phyloP scores from a whole-genome alignment of 1,284 basidiomycete species.

The Coriolopsis trogii region DNA sequence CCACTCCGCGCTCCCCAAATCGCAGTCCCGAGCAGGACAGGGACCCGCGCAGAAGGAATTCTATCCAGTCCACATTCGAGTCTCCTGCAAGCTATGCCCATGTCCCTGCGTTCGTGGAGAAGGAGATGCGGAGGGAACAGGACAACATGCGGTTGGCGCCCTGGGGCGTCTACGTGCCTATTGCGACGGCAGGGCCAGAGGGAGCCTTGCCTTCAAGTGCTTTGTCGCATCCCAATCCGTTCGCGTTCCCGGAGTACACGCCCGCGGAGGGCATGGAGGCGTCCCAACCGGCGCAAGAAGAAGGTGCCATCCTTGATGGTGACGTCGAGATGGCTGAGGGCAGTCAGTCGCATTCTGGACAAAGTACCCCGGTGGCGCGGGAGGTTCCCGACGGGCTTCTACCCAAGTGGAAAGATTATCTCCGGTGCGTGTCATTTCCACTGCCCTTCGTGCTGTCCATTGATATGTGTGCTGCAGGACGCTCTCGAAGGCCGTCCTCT shows the following conservation, averaged over 20 bases:
- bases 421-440: constrained; percentile 7
- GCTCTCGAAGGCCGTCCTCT: constrained; percentile 12
- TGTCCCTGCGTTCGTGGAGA: background rate
- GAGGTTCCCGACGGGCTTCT: background rate
- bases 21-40: constrained; percentile 8
- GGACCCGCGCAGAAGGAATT: constrained; percentile 4
- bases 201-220: background rate
- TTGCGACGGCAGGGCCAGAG: constrained; percentile 3
- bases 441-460: background rate
- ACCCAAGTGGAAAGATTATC: constrained; percentile 15
- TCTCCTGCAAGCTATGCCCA: constrained; percentile 4
- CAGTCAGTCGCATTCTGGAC: background rate
- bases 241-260: constrained; percentile 14
- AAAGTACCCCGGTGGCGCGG: background rate
- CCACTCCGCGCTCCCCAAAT: constrained; percentile 14
- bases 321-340: constrained; percentile 3
- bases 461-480: constrained; percentile 9
- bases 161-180: constrained; percentile 11
- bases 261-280: constrained; percentile 13
- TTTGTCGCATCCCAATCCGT: constrained; percentile 12
- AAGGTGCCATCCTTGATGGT: background rate
- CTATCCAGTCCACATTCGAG: background rate
- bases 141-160: constrained; percentile 7
- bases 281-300: background rate
- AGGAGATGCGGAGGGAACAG: constrained; percentile 1